Evolutionary conservation across 257 asterid genomes (phyloP).

Genomic region (Scutellaria galericulata): DNA sequence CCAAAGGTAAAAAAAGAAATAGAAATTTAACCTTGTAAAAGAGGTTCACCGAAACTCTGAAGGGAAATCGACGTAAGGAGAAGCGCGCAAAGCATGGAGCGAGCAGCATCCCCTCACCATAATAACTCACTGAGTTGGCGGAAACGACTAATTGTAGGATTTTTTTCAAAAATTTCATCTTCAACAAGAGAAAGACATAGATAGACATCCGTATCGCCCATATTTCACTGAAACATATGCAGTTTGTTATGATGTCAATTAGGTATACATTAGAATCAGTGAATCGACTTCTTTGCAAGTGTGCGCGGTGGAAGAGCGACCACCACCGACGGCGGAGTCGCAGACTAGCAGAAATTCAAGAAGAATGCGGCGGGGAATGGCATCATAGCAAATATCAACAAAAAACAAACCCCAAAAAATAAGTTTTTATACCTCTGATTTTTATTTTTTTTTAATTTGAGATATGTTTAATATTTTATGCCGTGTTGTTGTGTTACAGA

Average conservation of each 20-base stretch:
- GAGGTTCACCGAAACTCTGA: constrained; percentile 22
- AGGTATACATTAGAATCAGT: not conserved
- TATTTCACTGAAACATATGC: no score
- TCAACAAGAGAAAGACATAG: not conserved
- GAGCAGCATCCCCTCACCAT: constrained; percentile 23
- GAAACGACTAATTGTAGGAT: not conserved
- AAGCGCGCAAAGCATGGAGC: constrained; percentile 30
- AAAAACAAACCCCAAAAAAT: no score
- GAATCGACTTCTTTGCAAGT: not conserved
- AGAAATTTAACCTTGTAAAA: constrained; percentile 38
- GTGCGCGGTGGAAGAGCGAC: not conserved
- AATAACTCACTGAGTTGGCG: constrained; percentile 8
- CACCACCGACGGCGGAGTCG: not conserved
- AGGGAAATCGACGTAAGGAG: constrained; percentile 25
- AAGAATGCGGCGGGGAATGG: no score
- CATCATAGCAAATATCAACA: no score
- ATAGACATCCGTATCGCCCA: not conserved
- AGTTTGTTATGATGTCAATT: not conserved
- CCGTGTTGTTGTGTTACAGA: no score
- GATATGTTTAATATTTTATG: no score
- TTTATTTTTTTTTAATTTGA: no score
- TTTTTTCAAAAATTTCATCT: constrained; percentile 4
- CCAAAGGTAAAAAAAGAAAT: not conserved
- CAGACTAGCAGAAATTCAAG: no score
- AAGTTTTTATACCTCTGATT: no score